Evolutionary conservation across 257 asterid species (phyloP).

Genomic region (Solanum infundibuliforme): DNA sequence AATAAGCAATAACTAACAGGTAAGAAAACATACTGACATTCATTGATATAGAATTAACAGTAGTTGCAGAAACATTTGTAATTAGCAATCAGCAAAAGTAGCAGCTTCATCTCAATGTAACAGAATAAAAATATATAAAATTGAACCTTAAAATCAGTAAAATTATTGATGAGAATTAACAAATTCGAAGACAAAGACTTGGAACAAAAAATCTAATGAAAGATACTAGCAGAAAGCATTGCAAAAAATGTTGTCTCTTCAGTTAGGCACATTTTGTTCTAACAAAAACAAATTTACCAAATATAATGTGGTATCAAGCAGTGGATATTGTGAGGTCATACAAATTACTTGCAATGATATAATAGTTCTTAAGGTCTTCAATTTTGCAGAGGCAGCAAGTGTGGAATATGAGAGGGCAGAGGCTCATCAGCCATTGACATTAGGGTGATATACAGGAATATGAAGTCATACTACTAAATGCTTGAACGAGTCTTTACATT

Average conservation of each 20-base stretch:
- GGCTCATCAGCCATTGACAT: neutral
- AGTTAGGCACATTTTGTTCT: neutral
- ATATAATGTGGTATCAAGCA: neutral
- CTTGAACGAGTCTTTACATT: neutral
- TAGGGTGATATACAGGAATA: neutral
- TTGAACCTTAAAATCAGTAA: neutral
- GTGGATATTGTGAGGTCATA: neutral
- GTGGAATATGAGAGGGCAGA: neutral
- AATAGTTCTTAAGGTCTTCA: neutral
- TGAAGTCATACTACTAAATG: neutral
- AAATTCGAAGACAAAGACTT: neutral
- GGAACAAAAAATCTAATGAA: neutral
- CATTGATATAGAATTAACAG: neutral
- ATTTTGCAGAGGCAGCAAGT: neutral
- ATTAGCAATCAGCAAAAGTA: neutral
- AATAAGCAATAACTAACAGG: neutral
- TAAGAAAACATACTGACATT: neutral
- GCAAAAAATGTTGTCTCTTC: neutral
- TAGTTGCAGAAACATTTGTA: neutral
- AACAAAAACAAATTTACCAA: neutral
- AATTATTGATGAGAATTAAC: neutral
- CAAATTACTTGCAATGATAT: neutral
- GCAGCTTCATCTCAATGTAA: neutral
- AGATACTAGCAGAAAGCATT: neutral
- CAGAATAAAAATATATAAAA: neutral